phyloP scores from a whole-genome alignment of 2,329 filamentous ascomycete genomes.

The Botrytis cinerea region DNA sequence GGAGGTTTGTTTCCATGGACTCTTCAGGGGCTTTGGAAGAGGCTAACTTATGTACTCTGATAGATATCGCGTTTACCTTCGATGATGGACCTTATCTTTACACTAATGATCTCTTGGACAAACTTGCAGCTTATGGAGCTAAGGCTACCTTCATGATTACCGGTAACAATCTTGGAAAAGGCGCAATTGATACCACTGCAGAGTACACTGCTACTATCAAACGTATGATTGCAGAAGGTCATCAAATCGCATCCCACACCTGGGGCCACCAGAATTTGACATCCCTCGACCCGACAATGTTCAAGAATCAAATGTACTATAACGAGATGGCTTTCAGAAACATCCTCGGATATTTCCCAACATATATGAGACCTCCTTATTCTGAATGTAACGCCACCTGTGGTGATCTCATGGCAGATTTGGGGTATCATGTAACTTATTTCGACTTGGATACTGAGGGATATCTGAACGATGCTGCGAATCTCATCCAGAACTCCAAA shows the following conservation, averaged over 20 bases:
- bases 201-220: constrained; percentile 51
- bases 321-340: constrained; percentile 58
- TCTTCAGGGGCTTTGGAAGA: neutral
- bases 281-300: constrained; percentile 46
- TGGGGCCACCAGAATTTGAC: constrained; percentile 55
- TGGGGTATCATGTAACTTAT: constrained; percentile 52
- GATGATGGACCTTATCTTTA: constrained; percentile 67
- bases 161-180: constrained; percentile 54
- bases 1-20: constrained; percentile 44
- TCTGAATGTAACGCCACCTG: constrained; percentile 48
- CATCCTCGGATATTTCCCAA: constrained; percentile 56
- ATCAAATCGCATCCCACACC: constrained; percentile 62
- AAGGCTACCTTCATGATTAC: constrained; percentile 66
- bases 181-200: constrained; percentile 43
- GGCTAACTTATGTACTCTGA: neutral
- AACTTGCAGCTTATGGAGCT: constrained; percentile 59
- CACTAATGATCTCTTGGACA: constrained; percentile 54
- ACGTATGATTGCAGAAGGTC: constrained; percentile 44
- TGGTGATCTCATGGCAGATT: constrained; percentile 42
- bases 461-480: constrained; percentile 48
- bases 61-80: constrained; percentile 64
- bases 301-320: constrained; percentile 52
- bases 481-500: constrained; percentile 50
- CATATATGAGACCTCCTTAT: constrained; percentile 53
- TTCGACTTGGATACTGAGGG: constrained; percentile 51